phyloP scores from a whole-genome alignment of 139 green algal species.

The Coccomyxa sp. region DNA sequence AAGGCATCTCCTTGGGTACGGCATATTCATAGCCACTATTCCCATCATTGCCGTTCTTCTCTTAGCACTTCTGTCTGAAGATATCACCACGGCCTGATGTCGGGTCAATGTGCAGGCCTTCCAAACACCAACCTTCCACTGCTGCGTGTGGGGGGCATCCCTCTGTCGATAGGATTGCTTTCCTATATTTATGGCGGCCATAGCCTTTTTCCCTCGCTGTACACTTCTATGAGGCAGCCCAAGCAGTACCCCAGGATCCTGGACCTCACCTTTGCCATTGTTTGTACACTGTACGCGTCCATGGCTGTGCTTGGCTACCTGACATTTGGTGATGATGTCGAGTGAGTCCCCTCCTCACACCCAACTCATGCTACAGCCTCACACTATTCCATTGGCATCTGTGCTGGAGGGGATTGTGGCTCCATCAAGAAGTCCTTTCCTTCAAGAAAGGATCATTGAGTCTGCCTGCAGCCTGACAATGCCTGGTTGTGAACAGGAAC shows the following conservation, averaged over 20 bases:
- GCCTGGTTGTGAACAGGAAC: not conserved
- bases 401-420: not conserved
- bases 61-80: not conserved
- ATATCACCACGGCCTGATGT: not conserved
- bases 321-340: not conserved
- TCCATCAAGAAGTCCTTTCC: not conserved
- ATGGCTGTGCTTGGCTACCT: slow-evolving; percentile 7
- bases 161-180: slow-evolving; percentile 28
- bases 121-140: not conserved
- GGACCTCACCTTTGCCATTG: slow-evolving; percentile 26
- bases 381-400: not conserved
- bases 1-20: not conserved
- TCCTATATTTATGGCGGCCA: slow-evolving; percentile 35
- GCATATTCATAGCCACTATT: not conserved
- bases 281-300: slow-evolving; percentile 21
- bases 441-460: not conserved
- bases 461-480: not conserved
- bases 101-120: not conserved
- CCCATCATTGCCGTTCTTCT: not conserved
- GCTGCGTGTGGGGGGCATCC: slow-evolving; percentile 3
- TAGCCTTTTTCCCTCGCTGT: slow-evolving; percentile 39
- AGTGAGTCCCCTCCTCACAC: not conserved
- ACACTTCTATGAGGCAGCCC: slow-evolving; percentile 30
- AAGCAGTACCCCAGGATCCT: slow-evolving; percentile 28
- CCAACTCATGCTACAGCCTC: not conserved